Percentiles rank a stretch among this genome's conserved stretches.
Conservation (phyloP, 345 rosid genomes). For the Gossypium herbaceum region DNA sequence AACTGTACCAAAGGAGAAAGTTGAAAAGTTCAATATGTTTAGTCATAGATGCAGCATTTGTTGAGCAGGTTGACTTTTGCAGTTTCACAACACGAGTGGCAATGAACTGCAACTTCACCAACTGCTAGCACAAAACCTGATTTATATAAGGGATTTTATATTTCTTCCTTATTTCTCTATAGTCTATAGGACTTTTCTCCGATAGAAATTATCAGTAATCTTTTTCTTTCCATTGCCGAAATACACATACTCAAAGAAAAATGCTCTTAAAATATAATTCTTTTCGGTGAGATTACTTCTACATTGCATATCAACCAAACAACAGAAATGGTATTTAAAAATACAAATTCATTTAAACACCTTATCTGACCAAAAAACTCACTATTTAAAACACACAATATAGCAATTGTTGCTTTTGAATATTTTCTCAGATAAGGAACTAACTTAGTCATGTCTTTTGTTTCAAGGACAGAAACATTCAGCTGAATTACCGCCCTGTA, state of each 20-base stretch:
- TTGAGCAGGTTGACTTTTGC: slow-evolving; percentile 7
- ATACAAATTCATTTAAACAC: not conserved
- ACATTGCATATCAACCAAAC: not conserved
- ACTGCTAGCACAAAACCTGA: not conserved
- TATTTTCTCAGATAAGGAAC: not conserved
- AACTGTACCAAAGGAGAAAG: slow-evolving; percentile 46
- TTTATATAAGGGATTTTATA: not conserved
- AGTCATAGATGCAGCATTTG: not conserved
- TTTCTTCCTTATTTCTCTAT: not conserved
- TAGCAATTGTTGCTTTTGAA: not conserved
- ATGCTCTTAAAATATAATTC: not conserved
- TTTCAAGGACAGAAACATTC: not conserved
- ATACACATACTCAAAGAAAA: not conserved
- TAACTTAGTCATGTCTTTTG: not conserved
- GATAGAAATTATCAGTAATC: not conserved
- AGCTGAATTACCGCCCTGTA: not conserved
- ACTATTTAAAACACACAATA: not conserved
- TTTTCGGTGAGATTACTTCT: not conserved
- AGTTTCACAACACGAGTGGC: not conserved
- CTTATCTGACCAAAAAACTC: not conserved
- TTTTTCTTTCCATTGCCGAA: not conserved
- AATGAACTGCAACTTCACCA: slow-evolving; percentile 5
- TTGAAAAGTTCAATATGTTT: not conserved
- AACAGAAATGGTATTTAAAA: not conserved
- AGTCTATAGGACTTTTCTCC: not conserved